phyloP scores from a whole-genome alignment of 768 basidiomycete species.

The Suillus decipiens region DNA sequence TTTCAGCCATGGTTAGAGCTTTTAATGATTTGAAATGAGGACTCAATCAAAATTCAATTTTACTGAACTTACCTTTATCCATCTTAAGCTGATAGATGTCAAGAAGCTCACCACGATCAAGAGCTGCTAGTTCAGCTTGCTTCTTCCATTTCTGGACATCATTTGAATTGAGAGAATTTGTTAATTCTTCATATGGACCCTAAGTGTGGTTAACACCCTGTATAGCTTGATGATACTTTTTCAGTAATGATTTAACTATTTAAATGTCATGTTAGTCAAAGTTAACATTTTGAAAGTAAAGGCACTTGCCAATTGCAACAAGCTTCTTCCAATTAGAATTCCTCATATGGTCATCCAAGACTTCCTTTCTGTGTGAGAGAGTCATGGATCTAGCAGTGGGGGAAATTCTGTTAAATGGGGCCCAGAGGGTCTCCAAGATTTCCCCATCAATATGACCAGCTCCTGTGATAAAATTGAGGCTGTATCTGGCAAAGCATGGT shows the following conservation, averaged over 20 bases:
- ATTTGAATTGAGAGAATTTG: neutral
- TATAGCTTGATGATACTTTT: neutral
- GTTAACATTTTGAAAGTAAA: neutral
- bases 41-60: neutral
- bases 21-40: neutral
- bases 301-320: conserved; percentile 21
- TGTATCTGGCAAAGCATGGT: conserved; percentile 26
- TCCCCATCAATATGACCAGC: conserved; percentile 32
- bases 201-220: conserved; percentile 7
- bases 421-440: conserved; percentile 38
- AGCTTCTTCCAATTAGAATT: conserved; percentile 38
- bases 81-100: conserved; percentile 9
- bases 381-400: conserved; percentile 25
- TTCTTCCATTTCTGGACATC: conserved; percentile 1
- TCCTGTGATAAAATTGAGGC: conserved; percentile 30
- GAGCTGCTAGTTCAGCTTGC: neutral
- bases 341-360: conserved; percentile 34
- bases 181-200: conserved; percentile 2
- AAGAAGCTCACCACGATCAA: neutral
- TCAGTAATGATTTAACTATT: neutral
- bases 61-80: conserved; percentile 7
- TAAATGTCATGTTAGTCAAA: neutral
- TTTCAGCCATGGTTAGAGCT: conserved; percentile 11
- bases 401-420: conserved; percentile 25
- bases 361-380: conserved; percentile 26